Percentiles rank a stretch among this genome's conserved stretches.
These are phyloP conservation scores for Zymoseptoria ardabiliae DNA, from an alignment of 2,329 filamentous ascomycete species.

Conservation along the genomic window DNA sequence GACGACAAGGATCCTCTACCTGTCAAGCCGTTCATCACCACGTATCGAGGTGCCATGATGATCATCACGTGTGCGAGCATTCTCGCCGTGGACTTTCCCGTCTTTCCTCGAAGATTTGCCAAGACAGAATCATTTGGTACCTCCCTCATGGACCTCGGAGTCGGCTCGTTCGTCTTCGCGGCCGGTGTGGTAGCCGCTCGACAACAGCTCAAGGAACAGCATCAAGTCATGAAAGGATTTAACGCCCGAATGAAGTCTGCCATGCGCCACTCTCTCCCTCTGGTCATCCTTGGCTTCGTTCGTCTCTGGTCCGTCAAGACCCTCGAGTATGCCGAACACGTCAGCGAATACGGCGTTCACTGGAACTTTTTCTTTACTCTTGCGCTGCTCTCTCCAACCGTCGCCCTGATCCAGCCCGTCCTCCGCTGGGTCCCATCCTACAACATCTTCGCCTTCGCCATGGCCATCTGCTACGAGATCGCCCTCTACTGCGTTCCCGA, in stretches of 20 bases:
- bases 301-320: slow-evolving; percentile 86
- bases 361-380: slow-evolving; percentile 99
- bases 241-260: slow-evolving; percentile 56
- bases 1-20: slow-evolving; percentile 51
- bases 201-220: slow-evolving; percentile 60
- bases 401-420: slow-evolving; percentile 71
- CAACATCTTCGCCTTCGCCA: slow-evolving; percentile 61
- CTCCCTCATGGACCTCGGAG: slow-evolving; percentile 96
- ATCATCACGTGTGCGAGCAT: slow-evolving; percentile 84
- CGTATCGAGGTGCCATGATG: slow-evolving; percentile 87
- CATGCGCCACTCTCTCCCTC: slow-evolving; percentile 71
- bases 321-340: slow-evolving; percentile 92
- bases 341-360: slow-evolving; percentile 94
- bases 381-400: slow-evolving; percentile 78
- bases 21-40: slow-evolving; percentile 84
- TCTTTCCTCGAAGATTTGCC: slow-evolving; percentile 90
- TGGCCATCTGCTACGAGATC: slow-evolving; percentile 66
- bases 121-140: slow-evolving; percentile 99
- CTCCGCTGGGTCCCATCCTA: slow-evolving; percentile 68
- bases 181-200: slow-evolving; percentile 85
- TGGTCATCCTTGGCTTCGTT: slow-evolving; percentile 71
- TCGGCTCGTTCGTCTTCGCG: slow-evolving; percentile 95
- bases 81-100: slow-evolving; percentile 88
- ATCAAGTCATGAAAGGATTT: slow-evolving; percentile 39
- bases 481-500: slow-evolving; percentile 61